Evolutionary conservation across 805 yeast genomes (phyloP), one percentile per base, ranked within the genome.

Genomic region (Kodamaea lidongshanica): DNA sequence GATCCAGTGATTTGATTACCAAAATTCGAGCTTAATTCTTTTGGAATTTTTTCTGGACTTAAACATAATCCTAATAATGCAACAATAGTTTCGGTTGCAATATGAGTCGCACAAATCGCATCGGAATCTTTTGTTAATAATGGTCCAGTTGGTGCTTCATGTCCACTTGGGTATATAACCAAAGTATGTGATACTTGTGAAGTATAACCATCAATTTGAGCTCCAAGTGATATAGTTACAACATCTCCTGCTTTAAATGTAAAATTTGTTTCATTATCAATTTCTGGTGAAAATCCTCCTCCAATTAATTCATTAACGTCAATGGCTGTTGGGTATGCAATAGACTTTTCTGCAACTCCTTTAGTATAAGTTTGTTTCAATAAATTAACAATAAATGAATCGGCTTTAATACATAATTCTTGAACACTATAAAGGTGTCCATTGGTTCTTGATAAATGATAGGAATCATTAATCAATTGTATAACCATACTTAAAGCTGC

Each of bases 201-300:
- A 8, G 96, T 83, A 63, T 88, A 92, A 33, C 98, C 98, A 57
- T 92, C 98, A 44, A 92, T 74, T 41, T 92, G 96, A 37, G 81
- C 88, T 28, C 96, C 98, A 16, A 89, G 67, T 8, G 82, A 65
- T 35, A 92, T 71, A 39, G 89, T 88, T 19, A 85, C 85, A 27
- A 88, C 68, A 54, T 92, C 96, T 29, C 97, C 97, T 14, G 76
- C 74, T 32, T 56, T 53, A 45, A 83, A 74, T 31, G 57, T 54
- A 37, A 65, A 45, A 18, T 65, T 65, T 6, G 58, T 50, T 18
- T 52, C 59, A 41, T 77, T 82, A 50, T 77, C 87, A 30, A 81
- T 55, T 56, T 87, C 96, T 23, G 98, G 98, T 18, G 94, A 69
- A 56, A 82, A 84, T 4, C 26, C 35, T 7, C 95, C 95, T 34